Conservation (phyloP, 2,329 filamentous ascomycete species). For the Pseudogymnoascus sp. region DNA sequence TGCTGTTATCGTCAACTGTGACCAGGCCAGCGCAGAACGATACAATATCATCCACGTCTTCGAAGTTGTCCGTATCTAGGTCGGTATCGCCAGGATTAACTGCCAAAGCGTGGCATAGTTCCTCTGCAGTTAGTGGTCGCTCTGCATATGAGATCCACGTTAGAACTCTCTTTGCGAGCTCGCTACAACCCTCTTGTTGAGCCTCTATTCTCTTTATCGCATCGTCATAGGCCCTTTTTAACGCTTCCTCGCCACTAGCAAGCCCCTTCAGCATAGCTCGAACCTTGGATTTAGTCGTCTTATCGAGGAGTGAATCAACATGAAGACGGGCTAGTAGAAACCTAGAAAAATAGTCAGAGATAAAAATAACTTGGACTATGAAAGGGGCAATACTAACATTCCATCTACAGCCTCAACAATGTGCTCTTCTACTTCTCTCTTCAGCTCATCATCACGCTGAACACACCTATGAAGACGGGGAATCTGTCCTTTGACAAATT, state of each 20-base stretch:
- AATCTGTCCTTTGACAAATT: not conserved
- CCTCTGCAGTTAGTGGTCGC: not conserved
- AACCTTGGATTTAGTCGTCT: not conserved
- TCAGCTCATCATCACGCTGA: not conserved
- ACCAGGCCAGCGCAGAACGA: slow-evolving; percentile 21
- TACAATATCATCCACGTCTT: slow-evolving; percentile 17
- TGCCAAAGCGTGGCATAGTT: not conserved
- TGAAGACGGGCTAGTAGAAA: not conserved
- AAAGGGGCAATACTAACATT: not conserved
- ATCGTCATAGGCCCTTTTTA: not conserved
- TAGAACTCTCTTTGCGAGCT: not conserved
- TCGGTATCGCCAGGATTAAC: not conserved
- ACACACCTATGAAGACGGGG: not conserved
- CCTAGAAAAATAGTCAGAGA: not conserved
- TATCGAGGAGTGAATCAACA: not conserved
- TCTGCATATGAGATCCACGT: not conserved
- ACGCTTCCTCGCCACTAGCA: not conserved
- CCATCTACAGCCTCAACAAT: not conserved
- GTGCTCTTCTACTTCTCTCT: not conserved
- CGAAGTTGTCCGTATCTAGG: not conserved
- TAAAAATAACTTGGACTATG: not conserved
- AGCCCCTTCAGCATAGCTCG: not conserved
- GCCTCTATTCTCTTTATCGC: not conserved
- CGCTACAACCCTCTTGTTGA: not conserved
- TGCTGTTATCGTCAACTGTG: slow-evolving; percentile 12